Evolutionary conservation across 2,329 filamentous ascomycete genomes (phyloP), one percentile per base, ranked within the genome.

Genomic region (Botryotinia narcissicola): DNA sequence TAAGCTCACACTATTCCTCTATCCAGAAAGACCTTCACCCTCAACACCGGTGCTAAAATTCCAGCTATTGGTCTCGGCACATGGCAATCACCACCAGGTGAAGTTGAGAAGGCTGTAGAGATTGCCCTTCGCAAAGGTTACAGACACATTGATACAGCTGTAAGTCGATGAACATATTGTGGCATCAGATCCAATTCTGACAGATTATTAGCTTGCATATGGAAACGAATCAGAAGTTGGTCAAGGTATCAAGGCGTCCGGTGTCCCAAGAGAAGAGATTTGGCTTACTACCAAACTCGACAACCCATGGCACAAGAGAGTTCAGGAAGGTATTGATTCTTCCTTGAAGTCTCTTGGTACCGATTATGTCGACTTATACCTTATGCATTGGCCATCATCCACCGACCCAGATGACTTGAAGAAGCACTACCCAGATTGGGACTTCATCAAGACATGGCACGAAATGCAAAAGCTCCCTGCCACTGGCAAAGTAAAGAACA

Each of bases 221-320:
- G 90, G 89, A 81, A 96, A 95, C 83, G 93, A 93, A 82, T 83
- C 84, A 70, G 90, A 92, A 79, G 90, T 93, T 32, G 90, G 91
- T 74, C 83, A 86, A 72, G 91, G 90, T 71, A 91, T 93, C 81
- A 86, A 85, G 76, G 87, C 87, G 89, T 95, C 79, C 4, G 90
- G 89, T 44, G 87, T 93, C 2, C 87, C 90, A n/a, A 87, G 91
- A 37, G 84, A 86, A 72, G 84, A 92, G 78, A 88, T 92, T 81
- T 93, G 89, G 87, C 82, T 93, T 73, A 95, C 93, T 70, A 94
- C 92, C 78, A 97, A 96, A 87, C 88, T 95, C 71, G 89, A 93
- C 86, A 94, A 95, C 86, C 87, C 91, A 69, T 92, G 90, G 87
- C 92, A 94, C 84, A 89, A 92, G 83, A 86, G 88, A 75, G 91